Evolutionary conservation across 2,329 filamentous ascomycete species (phyloP).

Genomic region (Ambrosiella cleistominuta): DNA sequence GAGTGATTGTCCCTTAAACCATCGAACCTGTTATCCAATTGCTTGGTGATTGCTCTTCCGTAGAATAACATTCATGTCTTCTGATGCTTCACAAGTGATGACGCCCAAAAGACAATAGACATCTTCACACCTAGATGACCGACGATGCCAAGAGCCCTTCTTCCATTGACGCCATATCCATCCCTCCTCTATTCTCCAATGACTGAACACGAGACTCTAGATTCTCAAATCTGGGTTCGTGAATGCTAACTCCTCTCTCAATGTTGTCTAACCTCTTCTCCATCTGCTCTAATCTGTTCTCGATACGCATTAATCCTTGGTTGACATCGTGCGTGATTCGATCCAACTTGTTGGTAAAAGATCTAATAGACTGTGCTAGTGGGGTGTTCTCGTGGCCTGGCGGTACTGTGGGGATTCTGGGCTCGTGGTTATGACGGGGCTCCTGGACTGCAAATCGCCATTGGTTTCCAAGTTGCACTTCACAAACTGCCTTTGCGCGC

Average conservation of each 20-base stretch:
- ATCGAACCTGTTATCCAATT: too few relatives aligned
- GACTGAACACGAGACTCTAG: slow-evolving; percentile 26
- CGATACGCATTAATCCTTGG: slow-evolving; percentile 34
- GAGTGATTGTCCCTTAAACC: too few relatives aligned
- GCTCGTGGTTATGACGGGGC: slow-evolving; percentile 43
- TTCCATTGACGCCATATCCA: slow-evolving; percentile 24
- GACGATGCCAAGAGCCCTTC: slow-evolving; percentile 24
- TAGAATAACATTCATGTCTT: background rate
- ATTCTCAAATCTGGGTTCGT: slow-evolving; percentile 28
- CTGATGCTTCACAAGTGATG: background rate
- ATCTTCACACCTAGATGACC: slow-evolving; percentile 2
- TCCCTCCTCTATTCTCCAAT: slow-evolving; percentile 20
- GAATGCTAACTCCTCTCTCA: slow-evolving; percentile 27
- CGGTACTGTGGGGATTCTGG: slow-evolving; percentile 34
- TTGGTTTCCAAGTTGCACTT: slow-evolving; percentile 43
- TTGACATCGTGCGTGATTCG: slow-evolving; percentile 38
- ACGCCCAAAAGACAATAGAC: too few relatives aligned
- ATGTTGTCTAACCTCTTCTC: slow-evolving; percentile 38
- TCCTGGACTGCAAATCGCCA: slow-evolving; percentile 48
- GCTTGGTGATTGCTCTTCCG: too few relatives aligned
- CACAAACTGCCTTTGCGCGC: slow-evolving; percentile 45
- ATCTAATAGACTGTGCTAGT: slow-evolving; percentile 38
- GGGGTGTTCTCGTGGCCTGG: slow-evolving; percentile 41
- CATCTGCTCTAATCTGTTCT: slow-evolving; percentile 31
- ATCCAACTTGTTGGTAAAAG: slow-evolving; percentile 41